A percentile compares a stretch with the other conserved stretches of the same genome.
These are phyloP conservation scores for Massariosphaeria phaeospora DNA, from an alignment of 495 filamentous ascomycete species.

Conservation along the genomic window DNA sequence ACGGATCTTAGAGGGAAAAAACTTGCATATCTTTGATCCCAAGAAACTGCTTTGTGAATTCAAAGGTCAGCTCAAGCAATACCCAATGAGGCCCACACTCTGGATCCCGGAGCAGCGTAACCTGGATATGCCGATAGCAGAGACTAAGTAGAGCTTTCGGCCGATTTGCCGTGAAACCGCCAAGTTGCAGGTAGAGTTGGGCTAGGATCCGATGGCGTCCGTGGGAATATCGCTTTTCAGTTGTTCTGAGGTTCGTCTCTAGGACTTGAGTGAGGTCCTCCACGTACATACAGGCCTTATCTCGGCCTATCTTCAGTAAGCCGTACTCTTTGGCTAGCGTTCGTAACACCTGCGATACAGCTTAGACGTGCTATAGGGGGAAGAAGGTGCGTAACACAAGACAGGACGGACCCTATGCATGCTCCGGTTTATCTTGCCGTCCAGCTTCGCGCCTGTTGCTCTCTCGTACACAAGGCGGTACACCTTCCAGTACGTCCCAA, in stretches of 20 bases:
- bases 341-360: neutral
- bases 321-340: neutral
- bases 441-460: neutral
- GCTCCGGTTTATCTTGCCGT: slow-evolving; percentile 1
- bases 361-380: neutral
- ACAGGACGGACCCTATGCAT: slow-evolving; percentile 14
- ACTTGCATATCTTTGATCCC: slow-evolving; percentile 12
- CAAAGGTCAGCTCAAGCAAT: slow-evolving; percentile 12
- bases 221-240: slow-evolving; percentile 35
- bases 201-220: slow-evolving; percentile 21
- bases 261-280: slow-evolving; percentile 21
- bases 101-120: slow-evolving; percentile 9
- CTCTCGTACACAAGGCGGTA: slow-evolving; percentile 4
- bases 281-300: neutral
- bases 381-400: neutral
- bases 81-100: slow-evolving; percentile 10
- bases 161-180: neutral
- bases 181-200: neutral
- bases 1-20: too few relatives aligned
- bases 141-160: neutral
- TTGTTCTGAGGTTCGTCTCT: slow-evolving; percentile 34
- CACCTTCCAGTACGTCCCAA: slow-evolving; percentile 11
- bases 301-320: neutral
- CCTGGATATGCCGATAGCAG: neutral
- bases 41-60: slow-evolving; percentile 18